phyloP scores from a whole-genome alignment of 1,284 basidiomycete genomes.

The Anthracocystis panici-leucophaei region DNA sequence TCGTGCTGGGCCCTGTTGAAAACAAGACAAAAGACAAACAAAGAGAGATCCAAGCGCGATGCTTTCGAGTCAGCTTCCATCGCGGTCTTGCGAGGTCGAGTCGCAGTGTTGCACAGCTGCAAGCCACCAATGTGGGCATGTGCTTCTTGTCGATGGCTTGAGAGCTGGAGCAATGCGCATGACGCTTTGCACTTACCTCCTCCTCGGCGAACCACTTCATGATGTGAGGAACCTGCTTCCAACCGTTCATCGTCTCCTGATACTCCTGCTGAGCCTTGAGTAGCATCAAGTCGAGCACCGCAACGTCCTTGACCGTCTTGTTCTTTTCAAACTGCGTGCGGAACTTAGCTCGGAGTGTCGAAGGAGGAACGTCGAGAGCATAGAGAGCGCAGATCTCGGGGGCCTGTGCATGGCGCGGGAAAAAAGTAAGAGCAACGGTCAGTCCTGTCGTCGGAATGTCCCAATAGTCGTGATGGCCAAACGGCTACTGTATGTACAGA shows the following conservation, averaged over 20 bases:
- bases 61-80: constrained; percentile 14
- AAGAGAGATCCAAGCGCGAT: constrained; percentile 8
- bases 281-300: constrained; percentile 87
- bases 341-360: constrained; percentile 84
- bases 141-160: no score
- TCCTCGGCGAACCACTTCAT: constrained; percentile 71
- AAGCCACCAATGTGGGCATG: no score
- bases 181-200: constrained; percentile 67
- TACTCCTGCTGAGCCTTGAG: constrained; percentile 88
- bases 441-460: not conserved
- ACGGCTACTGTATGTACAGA: constrained; percentile 76
- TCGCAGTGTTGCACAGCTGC: not conserved
- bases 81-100: not conserved
- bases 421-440: not conserved
- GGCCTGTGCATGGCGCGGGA: constrained; percentile 74
- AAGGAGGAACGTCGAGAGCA: constrained; percentile 83
- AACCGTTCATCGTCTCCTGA: constrained; percentile 91
- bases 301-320: constrained; percentile 83
- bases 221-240: constrained; percentile 79
- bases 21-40: not conserved
- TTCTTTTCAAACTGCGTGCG: constrained; percentile 89
- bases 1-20: constrained; percentile 64
- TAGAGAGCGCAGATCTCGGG: constrained; percentile 90
- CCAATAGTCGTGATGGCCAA: no score
- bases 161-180: no score